Evolutionary conservation across 1,284 basidiomycete species (phyloP).

Genomic region (Xerocomus amazonicus): DNA sequence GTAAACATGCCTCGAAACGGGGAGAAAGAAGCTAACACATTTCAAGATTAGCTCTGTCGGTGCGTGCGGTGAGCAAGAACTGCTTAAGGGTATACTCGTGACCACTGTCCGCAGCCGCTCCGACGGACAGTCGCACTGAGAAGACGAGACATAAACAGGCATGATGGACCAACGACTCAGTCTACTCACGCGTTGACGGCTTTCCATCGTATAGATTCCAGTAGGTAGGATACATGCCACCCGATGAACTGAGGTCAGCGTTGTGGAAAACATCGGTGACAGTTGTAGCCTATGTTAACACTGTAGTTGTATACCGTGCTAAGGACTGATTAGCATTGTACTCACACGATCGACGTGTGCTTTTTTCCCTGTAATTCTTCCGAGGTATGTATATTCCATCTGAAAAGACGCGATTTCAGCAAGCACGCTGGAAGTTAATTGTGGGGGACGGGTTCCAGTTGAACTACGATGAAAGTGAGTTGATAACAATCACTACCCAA

Average conservation of each 20-base stretch:
- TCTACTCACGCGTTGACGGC: constrained; percentile 39
- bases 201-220: constrained; percentile 46
- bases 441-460: neutral
- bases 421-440: constrained; percentile 39
- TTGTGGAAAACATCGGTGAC: constrained; percentile 48
- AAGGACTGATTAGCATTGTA: neutral
- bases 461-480: constrained; percentile 2
- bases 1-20: neutral
- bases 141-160: constrained; percentile 4
- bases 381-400: constrained; percentile 56
- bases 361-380: constrained; percentile 50
- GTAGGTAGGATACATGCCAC: constrained; percentile 53
- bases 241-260: constrained; percentile 41
- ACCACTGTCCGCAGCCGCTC: constrained; percentile 64
- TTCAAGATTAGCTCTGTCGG: constrained; percentile 55
- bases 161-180: neutral
- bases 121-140: constrained; percentile 53
- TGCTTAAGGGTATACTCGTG: constrained; percentile 77
- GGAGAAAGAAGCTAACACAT: constrained; percentile 49
- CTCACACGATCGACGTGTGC: constrained; percentile 46
- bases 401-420: constrained; percentile 58
- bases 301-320: neutral
- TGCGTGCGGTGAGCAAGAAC: constrained; percentile 59
- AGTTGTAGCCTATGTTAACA: constrained; percentile 41
- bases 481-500: neutral